Conservation (phyloP, 352 stramenopile species). For the Phytophthora constricta region DNA sequence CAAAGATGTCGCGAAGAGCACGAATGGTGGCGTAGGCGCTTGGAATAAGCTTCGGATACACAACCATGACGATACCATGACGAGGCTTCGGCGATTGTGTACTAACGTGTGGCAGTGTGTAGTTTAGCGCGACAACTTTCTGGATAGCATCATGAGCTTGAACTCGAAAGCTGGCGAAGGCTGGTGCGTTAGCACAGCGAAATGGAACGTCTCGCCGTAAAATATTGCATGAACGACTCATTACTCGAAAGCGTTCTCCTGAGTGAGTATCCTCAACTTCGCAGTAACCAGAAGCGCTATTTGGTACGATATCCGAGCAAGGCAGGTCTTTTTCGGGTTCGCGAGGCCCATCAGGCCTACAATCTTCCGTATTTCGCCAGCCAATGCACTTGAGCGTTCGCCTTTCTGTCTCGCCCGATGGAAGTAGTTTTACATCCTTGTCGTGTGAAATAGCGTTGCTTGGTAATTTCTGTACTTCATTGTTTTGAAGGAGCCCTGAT, state of each 20-base stretch:
- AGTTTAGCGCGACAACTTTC: background rate
- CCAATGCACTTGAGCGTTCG: constrained; percentile 26
- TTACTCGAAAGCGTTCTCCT: constrained; percentile 39
- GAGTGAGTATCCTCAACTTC: constrained; percentile 29
- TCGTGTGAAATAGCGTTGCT: no score
- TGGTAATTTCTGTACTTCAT: no score
- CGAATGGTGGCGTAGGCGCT: constrained; percentile 36
- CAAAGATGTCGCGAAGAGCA: constrained; percentile 32
- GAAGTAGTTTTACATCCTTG: constrained; percentile 33
- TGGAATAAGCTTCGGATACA: constrained; percentile 55
- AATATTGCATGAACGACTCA: constrained; percentile 37
- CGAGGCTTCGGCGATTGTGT: background rate
- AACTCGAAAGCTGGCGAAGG: constrained; percentile 44
- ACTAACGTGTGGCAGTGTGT: background rate
- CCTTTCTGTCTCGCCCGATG: constrained; percentile 10
- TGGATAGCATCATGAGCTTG: constrained; percentile 25
- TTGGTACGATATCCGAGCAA: constrained; percentile 29
- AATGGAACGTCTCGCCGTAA: constrained; percentile 39
- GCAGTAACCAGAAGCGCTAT: constrained; percentile 32
- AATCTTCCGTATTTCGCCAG: constrained; percentile 23
- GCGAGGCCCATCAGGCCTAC: constrained; percentile 17
- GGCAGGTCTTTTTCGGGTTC: constrained; percentile 19
- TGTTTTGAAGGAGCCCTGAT: no score
- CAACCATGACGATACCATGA: constrained; percentile 58
- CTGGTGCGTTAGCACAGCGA: constrained; percentile 45